phyloP scores from a whole-genome alignment of 805 yeast genomes.

The Candida dajiaensis region DNA sequence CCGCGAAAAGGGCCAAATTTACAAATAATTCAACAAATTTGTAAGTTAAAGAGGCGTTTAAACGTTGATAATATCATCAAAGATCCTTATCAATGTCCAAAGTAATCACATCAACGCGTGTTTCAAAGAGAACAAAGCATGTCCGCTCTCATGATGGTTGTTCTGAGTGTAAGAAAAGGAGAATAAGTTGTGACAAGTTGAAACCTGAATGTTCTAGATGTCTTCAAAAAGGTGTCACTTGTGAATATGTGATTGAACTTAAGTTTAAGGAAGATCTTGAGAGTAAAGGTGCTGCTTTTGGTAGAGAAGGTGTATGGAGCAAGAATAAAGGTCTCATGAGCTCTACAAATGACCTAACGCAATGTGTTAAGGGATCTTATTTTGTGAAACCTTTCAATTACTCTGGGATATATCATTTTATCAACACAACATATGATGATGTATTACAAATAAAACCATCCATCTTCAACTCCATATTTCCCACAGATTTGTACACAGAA shows the following conservation, averaged over 20 bases:
- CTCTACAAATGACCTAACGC: conserved; percentile 1
- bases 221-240: background rate
- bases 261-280: conserved; percentile 9
- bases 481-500: background rate
- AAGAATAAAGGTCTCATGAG: background rate
- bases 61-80: no score
- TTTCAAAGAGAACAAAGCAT: background rate
- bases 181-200: conserved; percentile 4
- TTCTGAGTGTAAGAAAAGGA: conserved; percentile 1
- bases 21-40: no score
- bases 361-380: background rate
- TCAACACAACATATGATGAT: conserved; percentile 2
- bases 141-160: conserved; percentile 4
- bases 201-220: conserved; percentile 7
- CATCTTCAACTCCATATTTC: background rate
- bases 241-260: conserved; percentile 3
- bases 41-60: no score
- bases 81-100: no score
- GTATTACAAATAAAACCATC: background rate
- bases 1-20: no score
- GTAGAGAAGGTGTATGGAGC: conserved; percentile 9
- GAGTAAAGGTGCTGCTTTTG: conserved; percentile 6
- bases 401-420: conserved; percentile 2
- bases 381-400: background rate
- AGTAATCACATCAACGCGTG: background rate